Conservation (phyloP, 1,284 basidiomycete species). For the Inonotus hispidus region DNA sequence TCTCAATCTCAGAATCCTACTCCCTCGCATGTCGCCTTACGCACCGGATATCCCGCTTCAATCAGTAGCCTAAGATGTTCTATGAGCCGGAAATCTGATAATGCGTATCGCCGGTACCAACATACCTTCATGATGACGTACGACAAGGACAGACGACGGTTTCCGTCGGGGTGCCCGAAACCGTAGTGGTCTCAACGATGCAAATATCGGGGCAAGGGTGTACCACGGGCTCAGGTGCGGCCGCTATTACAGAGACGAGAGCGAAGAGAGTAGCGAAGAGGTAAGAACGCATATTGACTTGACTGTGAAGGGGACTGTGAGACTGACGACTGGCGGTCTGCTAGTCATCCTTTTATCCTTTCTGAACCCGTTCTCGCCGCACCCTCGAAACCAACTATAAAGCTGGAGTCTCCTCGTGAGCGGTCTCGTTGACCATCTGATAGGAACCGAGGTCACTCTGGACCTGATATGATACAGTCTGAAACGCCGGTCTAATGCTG, state of each 20-base stretch:
- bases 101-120: neutral
- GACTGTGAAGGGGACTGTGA: neutral
- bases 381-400: too few relatives aligned
- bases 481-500: too few relatives aligned
- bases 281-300: conserved; percentile 9
- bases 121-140: neutral
- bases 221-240: neutral
- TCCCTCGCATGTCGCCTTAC: too few relatives aligned
- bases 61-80: neutral
- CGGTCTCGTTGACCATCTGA: too few relatives aligned
- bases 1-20: too few relatives aligned
- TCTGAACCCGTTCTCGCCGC: neutral
- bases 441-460: too few relatives aligned
- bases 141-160: conserved; percentile 9
- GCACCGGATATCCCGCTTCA: too few relatives aligned
- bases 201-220: conserved; percentile 3
- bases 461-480: too few relatives aligned
- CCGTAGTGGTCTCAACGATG: conserved; percentile 5
- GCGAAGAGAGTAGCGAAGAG: neutral
- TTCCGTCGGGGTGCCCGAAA: conserved; percentile 8
- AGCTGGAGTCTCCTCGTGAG: too few relatives aligned
- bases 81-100: neutral
- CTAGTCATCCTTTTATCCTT: neutral
- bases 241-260: neutral
- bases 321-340: neutral